phyloP scores from a whole-genome alignment of 805 yeast genomes.

The Kuraishia molischiana region DNA sequence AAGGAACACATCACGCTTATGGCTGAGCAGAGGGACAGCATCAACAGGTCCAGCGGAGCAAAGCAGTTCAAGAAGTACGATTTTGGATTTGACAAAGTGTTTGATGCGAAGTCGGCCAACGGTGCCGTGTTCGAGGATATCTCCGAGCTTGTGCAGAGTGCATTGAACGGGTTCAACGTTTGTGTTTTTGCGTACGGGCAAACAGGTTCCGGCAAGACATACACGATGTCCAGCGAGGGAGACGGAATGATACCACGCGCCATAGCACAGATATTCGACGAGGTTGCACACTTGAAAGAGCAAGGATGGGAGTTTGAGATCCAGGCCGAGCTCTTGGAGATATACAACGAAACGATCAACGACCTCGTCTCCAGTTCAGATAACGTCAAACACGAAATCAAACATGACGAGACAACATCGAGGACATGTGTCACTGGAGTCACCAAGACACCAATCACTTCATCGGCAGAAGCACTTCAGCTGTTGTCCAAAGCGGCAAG shows the following conservation, averaged over 20 bases:
- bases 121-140: slow-evolving; percentile 70
- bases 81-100: slow-evolving; percentile 75
- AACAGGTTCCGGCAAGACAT: slow-evolving; percentile 93
- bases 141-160: slow-evolving; percentile 75
- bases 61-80: slow-evolving; percentile 15
- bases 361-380: slow-evolving; percentile 43
- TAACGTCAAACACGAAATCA: slow-evolving; percentile 48
- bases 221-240: slow-evolving; percentile 64
- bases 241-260: slow-evolving; percentile 84
- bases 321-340: slow-evolving; percentile 75
- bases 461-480: slow-evolving; percentile 36
- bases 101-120: slow-evolving; percentile 45
- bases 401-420: slow-evolving; percentile 49
- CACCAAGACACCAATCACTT: slow-evolving; percentile 32
- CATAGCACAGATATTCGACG: slow-evolving; percentile 56
- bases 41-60: not conserved
- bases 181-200: slow-evolving; percentile 97
- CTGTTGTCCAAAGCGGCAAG: slow-evolving; percentile 45
- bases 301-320: slow-evolving; percentile 57
- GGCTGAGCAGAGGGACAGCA: slow-evolving; percentile 8
- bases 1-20: slow-evolving; percentile 18
- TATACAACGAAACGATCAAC: slow-evolving; percentile 73
- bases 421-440: slow-evolving; percentile 56
- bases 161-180: slow-evolving; percentile 83
- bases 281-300: slow-evolving; percentile 33